Evolutionary conservation across 352 stramenopile species (phyloP).

Genomic region (Phytophthora idaei): DNA sequence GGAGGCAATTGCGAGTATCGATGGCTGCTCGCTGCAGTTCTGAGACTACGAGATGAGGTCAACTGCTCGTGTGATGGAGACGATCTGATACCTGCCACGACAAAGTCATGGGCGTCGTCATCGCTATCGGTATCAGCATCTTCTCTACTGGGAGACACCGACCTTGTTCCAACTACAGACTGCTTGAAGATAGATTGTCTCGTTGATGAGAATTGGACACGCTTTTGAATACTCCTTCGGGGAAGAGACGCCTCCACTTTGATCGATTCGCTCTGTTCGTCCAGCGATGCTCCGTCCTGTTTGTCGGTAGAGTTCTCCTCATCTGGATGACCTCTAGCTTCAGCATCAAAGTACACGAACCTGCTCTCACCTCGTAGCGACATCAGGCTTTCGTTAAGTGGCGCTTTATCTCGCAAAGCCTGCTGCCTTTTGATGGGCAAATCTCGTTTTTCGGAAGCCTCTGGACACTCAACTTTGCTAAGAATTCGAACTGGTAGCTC

Average conservation of each 20-base stretch:
- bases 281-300: background rate
- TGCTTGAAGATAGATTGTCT: background rate
- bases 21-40: constrained; percentile 21
- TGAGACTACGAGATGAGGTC: background rate
- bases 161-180: background rate
- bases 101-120: constrained; percentile 47
- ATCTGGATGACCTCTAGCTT: background rate
- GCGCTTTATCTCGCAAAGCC: background rate
- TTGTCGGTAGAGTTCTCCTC: background rate
- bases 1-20: constrained; percentile 27
- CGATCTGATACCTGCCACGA: constrained; percentile 22
- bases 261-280: constrained; percentile 17
- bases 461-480: constrained; percentile 6
- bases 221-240: background rate
- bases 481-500: constrained; percentile 4
- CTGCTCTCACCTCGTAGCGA: constrained; percentile 61
- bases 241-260: constrained; percentile 5
- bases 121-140: constrained; percentile 20
- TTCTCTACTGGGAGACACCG: background rate
- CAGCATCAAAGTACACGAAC: constrained; percentile 58
- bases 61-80: constrained; percentile 15
- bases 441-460: background rate
- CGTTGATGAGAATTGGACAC: background rate
- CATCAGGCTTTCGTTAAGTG: constrained; percentile 12
- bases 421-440: background rate